Evolutionary conservation across 352 stramenopile genomes (phyloP), one percentile per base, ranked within the genome.

Genomic region (Phytopythium boreale): DNA sequence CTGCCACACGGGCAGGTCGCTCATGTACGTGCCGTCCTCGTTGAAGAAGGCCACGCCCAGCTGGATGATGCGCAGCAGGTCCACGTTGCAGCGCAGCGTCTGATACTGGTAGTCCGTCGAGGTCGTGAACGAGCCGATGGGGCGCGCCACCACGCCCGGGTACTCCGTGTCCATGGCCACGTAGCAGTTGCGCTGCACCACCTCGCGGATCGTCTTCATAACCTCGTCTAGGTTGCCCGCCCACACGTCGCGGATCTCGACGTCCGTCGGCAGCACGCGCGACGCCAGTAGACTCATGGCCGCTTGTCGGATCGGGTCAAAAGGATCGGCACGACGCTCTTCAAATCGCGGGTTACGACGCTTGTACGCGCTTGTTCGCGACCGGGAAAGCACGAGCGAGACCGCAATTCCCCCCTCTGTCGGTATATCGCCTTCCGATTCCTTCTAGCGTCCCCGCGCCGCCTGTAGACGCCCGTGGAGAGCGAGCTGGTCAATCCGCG

Each of bases 151-250:
- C 19, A 99, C 96, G 53, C 98, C 98, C 9, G 98, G 98, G 79
- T 99, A 99, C 85, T 99, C 97, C 6, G 98, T 99, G 79, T 99
- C 98, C 98, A 99, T 99, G 29, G 97, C 97, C 41, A 99, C 93
- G 79, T 98, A 99, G 50, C 93, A 98, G 71, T 98, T 97, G 50
- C 89, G 93, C 61, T 97, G 89, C 60, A 99, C 93, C 22, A 99
- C 79, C 58, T 98, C 84, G 29, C 97, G 90, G 64, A 99, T 99
- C 29, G 84, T 71, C 52, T 90, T 92, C 97, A 99, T 99, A 61
- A 96, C 86, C 56, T 97, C 82, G 19, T 98, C 93, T n/a, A 98
- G 63, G 70, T 98, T 98, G 9, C 79, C 76, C 8, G 84, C 80
- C 93, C 95, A 98, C 15, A 98, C 95, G 64, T 98, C 90, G 55